These are phyloP conservation scores for Megacollybia marginata DNA, from an alignment of 768 basidiomycete genomes.

Conservation along the genomic window DNA sequence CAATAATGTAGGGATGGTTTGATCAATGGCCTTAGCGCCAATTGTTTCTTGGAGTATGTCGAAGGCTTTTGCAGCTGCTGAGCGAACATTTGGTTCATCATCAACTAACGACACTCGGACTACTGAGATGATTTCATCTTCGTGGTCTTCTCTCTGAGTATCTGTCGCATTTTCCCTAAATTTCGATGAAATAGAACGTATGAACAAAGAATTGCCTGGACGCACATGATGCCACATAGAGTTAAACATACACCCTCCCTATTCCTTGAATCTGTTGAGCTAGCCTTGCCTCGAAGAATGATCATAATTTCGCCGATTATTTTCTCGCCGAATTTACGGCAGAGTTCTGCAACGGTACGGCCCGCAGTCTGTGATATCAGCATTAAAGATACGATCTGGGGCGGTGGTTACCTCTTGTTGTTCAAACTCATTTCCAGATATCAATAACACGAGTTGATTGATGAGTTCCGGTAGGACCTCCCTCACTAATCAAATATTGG, in stretches of 20 bases:
- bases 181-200: conserved; percentile 4
- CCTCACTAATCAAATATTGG: conserved; percentile 44
- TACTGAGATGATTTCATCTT: conserved; percentile 81
- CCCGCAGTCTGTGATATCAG: conserved; percentile 66
- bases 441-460: conserved; percentile 64
- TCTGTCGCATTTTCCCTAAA: conserved; percentile 78
- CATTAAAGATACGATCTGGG: not conserved
- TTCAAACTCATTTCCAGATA: conserved; percentile 75
- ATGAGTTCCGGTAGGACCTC: conserved; percentile 88
- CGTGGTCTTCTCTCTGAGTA: conserved; percentile 77
- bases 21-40: conserved; percentile 87
- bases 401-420: conserved; percentile 70
- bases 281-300: conserved; percentile 62
- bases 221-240: conserved; percentile 85
- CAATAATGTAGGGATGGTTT: conserved; percentile 91
- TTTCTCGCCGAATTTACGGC: conserved; percentile 92
- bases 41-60: conserved; percentile 90
- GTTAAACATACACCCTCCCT: conserved; percentile 82
- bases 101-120: conserved; percentile 85
- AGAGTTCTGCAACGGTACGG: conserved; percentile 81
- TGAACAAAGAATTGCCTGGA: not conserved
- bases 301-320: conserved; percentile 79
- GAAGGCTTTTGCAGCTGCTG: conserved; percentile 83
- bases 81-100: conserved; percentile 74
- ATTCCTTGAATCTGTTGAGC: conserved; percentile 55